Evolutionary conservation across 352 stramenopile genomes (phyloP), one percentile per base, ranked within the genome.

Genomic region (Thalassiosira hispida): DNA sequence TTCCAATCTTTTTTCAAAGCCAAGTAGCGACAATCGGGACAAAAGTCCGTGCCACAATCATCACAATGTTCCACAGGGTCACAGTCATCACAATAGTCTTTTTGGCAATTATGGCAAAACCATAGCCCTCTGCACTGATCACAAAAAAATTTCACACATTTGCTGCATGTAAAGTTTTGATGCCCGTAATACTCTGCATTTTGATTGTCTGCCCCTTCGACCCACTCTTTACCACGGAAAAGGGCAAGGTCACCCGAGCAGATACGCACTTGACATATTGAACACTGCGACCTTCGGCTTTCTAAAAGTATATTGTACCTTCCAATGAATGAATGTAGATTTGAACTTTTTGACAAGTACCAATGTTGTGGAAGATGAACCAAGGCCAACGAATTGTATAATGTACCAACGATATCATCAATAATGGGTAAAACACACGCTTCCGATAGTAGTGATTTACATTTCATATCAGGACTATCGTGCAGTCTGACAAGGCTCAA

Each of bases 401-500:
- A 14, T 16, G 12, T 11, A 44, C 23, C 31, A 49, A 64, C 49
- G 18, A 64, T 46, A 16, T 14, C 29, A 29, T 64, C 55, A 25
- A 64, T 16, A n/a, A 64, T 64, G 4, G 55, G 55, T 25, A 64
- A 4, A 16, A 49, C 16, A 29, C 16, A 12, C 7, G n/a, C 1
- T 49, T 14, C 23, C 9, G 33, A 64, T 9, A 64, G 8, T 14
- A 20, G 1, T 49, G 55, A 31, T 38, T 46, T 5, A 2, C 8
- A 2, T 47, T 49, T 20, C 2, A 64, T 22, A 3, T 29, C 7
- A 14, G 55, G 55, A 38, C 2, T 49, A 20, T 64, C 29, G n/a
- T 49, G 33, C 16, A 18, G 5, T 1, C 55, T 31, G 2, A 64
- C 55, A 1, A 72, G 27, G 27, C 63, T 72, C 20, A 72, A 44